Percentiles rank a stretch among this genome's conserved stretches.
Conservation (phyloP, 2,329 filamentous ascomycete genomes). For the Alternaria sp. region DNA sequence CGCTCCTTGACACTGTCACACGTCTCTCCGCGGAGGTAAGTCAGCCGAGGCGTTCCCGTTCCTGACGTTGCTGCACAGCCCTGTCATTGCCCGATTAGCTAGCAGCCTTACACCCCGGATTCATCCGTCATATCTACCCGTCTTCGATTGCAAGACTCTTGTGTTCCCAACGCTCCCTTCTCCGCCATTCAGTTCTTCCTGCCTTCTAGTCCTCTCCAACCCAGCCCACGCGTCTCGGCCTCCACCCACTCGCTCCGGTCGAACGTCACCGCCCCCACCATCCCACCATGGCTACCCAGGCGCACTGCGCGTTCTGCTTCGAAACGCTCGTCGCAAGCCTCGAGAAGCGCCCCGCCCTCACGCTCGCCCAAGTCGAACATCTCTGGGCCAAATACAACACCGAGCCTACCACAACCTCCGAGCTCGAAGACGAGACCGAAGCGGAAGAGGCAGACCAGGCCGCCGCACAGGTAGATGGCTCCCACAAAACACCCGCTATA, state of each 20-base stretch:
- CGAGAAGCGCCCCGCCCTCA: slow-evolving; percentile 69
- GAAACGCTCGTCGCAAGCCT: slow-evolving; percentile 81
- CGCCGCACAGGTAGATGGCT: slow-evolving; percentile 29
- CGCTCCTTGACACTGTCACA: slow-evolving; percentile 34
- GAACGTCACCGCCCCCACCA: background rate
- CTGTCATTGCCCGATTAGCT: slow-evolving; percentile 9
- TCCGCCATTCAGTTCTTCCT: background rate
- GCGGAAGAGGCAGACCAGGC: slow-evolving; percentile 3
- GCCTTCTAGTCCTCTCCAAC: background rate
- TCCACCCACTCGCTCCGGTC: background rate
- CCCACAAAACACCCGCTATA: slow-evolving; percentile 51
- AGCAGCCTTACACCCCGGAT: slow-evolving; percentile 12
- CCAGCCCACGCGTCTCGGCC: background rate
- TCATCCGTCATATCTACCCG: slow-evolving; percentile 11
- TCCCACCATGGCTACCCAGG: slow-evolving; percentile 75
- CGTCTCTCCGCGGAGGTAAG: slow-evolving; percentile 24
- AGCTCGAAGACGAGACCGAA: slow-evolving; percentile 6
- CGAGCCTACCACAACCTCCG: slow-evolving; percentile 21
- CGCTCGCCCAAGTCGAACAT: slow-evolving; percentile 71
- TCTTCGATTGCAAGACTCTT: background rate
- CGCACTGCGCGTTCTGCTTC: slow-evolving; percentile 93
- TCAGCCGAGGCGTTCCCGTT: slow-evolving; percentile 11
- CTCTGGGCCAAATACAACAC: slow-evolving; percentile 66
- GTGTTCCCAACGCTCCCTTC: background rate
- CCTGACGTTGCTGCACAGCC: slow-evolving; percentile 13